phyloP scores from a whole-genome alignment of 805 yeast species.

The Soucietia sequanensis region DNA sequence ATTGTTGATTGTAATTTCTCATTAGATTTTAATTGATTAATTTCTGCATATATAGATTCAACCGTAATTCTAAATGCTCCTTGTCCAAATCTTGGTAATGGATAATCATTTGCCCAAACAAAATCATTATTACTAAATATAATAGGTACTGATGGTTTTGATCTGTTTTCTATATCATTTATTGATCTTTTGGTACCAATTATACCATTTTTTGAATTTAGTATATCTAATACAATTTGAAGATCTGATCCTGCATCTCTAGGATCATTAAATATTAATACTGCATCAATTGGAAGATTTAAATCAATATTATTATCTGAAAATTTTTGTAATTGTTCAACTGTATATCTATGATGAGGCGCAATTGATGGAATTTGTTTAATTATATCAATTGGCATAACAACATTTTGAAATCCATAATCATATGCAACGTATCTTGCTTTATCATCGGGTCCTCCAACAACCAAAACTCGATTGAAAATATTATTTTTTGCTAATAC shows the following conservation, averaged over 20 bases:
- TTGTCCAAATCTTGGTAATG: slow-evolving; percentile 81
- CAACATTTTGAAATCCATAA: slow-evolving; percentile 77
- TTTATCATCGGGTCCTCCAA: slow-evolving; percentile 75
- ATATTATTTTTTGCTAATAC: slow-evolving; percentile 46
- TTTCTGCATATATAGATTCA: slow-evolving; percentile 56
- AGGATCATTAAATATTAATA: slow-evolving; percentile 85
- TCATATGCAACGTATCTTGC: slow-evolving; percentile 70
- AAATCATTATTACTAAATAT: slow-evolving; percentile 82
- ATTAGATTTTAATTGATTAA: slow-evolving; percentile 42
- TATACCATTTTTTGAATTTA: slow-evolving; percentile 61
- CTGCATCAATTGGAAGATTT: slow-evolving; percentile 60
- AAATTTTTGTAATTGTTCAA: slow-evolving; percentile 44
- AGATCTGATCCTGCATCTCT: slow-evolving; percentile 84
- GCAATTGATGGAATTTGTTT: slow-evolving; percentile 56
- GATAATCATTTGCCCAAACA: slow-evolving; percentile 83
- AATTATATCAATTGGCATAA: slow-evolving; percentile 72
- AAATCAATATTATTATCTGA: slow-evolving; percentile 28
- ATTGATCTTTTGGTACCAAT: slow-evolving; percentile 57
- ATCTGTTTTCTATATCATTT: slow-evolving; percentile 8
- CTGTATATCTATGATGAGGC: slow-evolving; percentile 62
- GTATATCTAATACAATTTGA: slow-evolving; percentile 71
- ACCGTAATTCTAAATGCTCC: slow-evolving; percentile 75
- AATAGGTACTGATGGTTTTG: slow-evolving; percentile 63
- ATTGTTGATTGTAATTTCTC: slow-evolving; percentile 50
- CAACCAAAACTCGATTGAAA: slow-evolving; percentile 66